Base-by-base conservation (phyloP, 2,329 filamentous ascomycete genomes). In the Pseudogymnoascus sp. region DNA sequence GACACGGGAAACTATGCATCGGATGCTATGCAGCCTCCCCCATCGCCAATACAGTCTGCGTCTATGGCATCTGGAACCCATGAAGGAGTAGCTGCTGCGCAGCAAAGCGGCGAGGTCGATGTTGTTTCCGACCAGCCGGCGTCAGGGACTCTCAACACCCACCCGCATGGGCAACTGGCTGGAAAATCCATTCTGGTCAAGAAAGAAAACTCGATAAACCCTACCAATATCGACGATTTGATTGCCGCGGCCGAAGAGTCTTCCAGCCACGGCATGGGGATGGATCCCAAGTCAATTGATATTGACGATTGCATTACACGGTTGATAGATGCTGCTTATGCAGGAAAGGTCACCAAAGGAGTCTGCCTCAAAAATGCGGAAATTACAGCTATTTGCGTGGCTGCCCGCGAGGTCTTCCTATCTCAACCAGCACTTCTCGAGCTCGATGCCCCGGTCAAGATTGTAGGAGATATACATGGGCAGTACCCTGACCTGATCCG, bases 301-400 rank as follows among this genome's bases (percentile, higher is more conserved):
- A 81, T 99, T 31, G 95, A 99, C 73, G 95, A 99, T 73, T 97
- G 96, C 81, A 99, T 99, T 73, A 92, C 93, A 71, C 87, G 95
- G 47, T 83, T 99, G 47, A 80, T 99, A 62, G 95, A 99, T 75
- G 93, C 95, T 8, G 95, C 90, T 11, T 99, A 99, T 73, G 90
- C 92, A 51, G 92, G 92, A 68, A 99, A 99, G 77, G 91, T 97
- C 70, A 97, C 95, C 67, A 99, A 99, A 81, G 91, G 92, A 21
- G 93, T 97, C 23, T 97, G 93, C 71, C 81, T 99, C 66, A 97
- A 96, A 80, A 97, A 99, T 73, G 95, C 95, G 40, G 95, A 99
- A 76, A 97, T 99, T 68, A 89, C 88, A 57, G 92, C 93, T 65
- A 93, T 99, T 68, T 99, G 95, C 75, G 86, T 89, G 67, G 90